These are phyloP conservation scores for Xerocomus potaroensis DNA, from an alignment of 768 basidiomycete genomes.

Conservation along the genomic window DNA sequence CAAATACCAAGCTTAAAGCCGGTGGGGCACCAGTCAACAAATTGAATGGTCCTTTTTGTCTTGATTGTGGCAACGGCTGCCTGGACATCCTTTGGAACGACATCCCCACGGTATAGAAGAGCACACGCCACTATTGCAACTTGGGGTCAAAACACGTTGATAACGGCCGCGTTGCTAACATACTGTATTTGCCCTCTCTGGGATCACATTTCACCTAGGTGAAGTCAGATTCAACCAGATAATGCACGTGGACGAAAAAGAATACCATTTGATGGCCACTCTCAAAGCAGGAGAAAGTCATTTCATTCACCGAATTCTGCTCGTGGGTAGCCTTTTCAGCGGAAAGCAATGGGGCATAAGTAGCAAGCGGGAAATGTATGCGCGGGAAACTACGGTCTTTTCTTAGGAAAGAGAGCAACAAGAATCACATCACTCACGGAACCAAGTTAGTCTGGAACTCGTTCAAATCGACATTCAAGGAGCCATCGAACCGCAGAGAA, in stretches of 20 bases:
- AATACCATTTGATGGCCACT: conserved; percentile 90
- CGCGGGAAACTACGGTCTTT: conserved; percentile 73
- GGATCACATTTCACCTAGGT: conserved; percentile 82
- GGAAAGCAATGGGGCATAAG: conserved; percentile 93
- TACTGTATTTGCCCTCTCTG: conserved; percentile 97
- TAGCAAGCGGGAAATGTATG: conserved; percentile 97
- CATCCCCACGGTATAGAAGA: conserved; percentile 91
- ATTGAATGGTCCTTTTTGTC: conserved; percentile 97
- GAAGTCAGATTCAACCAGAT: conserved; percentile 2
- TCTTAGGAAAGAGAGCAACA: neutral
- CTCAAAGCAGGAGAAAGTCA: conserved; percentile 99
- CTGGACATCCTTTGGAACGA: conserved; percentile 94
- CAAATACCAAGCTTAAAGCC: conserved; percentile 99
- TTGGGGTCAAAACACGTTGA: conserved; percentile 13
- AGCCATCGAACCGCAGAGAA: conserved; percentile 95
- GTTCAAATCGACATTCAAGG: conserved; percentile 93
- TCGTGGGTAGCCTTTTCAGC: conserved; percentile 94
- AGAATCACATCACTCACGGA: conserved; percentile 55
- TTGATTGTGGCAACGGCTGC: conserved; percentile 91
- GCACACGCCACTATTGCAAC: conserved; percentile 79
- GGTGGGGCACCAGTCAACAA: conserved; percentile 98
- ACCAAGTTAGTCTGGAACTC: conserved; percentile 99
- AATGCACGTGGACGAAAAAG: neutral
- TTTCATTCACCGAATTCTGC: conserved; percentile 95
- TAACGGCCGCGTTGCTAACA: conserved; percentile 26